These are phyloP conservation scores for Blastocystis sp. DNA, from an alignment of 352 stramenopile species.

Conservation along the genomic window DNA sequence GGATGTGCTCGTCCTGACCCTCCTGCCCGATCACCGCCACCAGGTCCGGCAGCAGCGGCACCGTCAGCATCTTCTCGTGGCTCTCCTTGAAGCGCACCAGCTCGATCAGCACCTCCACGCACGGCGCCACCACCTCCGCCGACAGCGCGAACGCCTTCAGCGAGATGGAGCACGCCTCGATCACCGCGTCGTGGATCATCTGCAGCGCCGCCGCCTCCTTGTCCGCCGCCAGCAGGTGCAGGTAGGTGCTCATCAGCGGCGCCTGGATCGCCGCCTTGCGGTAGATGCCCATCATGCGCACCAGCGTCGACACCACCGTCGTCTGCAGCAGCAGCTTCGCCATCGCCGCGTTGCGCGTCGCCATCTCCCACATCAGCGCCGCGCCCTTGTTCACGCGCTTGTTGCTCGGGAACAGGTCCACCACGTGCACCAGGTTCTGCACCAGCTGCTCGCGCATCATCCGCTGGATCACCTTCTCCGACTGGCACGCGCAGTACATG, in stretches of 20 bases:
- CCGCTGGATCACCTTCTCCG: conserved; percentile 18
- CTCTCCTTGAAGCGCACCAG: conserved; percentile 14
- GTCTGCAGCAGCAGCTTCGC: conserved; percentile 39
- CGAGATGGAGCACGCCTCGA: conserved; percentile 57
- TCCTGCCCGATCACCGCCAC: conserved; percentile 60
- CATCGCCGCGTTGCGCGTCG: conserved; percentile 46
- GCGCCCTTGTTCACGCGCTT: conserved; percentile 67
- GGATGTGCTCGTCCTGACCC: conserved; percentile 48
- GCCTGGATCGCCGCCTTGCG: conserved; percentile 40
- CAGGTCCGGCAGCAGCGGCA: conserved; percentile 53
- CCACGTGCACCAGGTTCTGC: conserved; percentile 51
- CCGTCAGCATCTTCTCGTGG: conserved; percentile 10
- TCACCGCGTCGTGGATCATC: conserved; percentile 38
- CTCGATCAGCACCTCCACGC: conserved; percentile 59
- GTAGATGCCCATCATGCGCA: conserved; percentile 59
- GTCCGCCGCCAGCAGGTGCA: conserved; percentile 43
- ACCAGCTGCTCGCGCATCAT: conserved; percentile 33
- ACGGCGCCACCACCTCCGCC: conserved; percentile 35
- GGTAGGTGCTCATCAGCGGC: conserved; percentile 35
- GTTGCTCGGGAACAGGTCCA: conserved; percentile 60
- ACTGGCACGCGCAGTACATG: conserved; percentile 5
- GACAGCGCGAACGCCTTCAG: conserved; percentile 47
- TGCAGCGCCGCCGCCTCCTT: conserved; percentile 32
- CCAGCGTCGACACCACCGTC: conserved; percentile 19
- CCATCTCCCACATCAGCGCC: conserved; percentile 65